Base-by-base conservation (phyloP, 768 basidiomycete species). In the Lyophyllum semitale region DNA sequence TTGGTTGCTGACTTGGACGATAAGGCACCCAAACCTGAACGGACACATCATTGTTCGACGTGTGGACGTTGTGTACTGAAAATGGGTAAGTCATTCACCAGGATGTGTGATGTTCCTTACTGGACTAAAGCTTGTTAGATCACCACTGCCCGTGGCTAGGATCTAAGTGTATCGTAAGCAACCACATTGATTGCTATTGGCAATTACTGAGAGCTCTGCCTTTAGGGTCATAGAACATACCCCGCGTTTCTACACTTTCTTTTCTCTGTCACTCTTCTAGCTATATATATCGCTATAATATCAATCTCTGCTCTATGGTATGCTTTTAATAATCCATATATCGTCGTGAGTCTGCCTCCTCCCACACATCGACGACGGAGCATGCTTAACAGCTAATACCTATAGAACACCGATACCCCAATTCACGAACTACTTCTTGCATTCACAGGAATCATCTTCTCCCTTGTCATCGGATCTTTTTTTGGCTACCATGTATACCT, bases 71-170 rank as follows among this genome's bases (percentile, higher is more conserved):
- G 92, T 65, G 87, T 93, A 11, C 71, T 93, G 35, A 93, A 92
- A 72, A 87, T 92, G 88, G 91, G 91, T 91, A 48, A 53, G 85
- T 70, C n/a, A 5, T 9, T 22, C 27, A 12, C 8, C 32, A 22
- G 27, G 4, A 49, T 48, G 22, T 6, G 22, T 25, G 8, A 48
- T 48, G 2, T 26, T 17, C 33, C 4, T 23, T 18, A 15, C 37
- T 38, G 15, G 26, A 27, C 59, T 27, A 58, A 42, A 15, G 13
- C 29, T 11, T 49, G 7, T 23, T 61, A 93, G 91, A 94, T 67
- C 92, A 93, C 63, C 92, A 94, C 63, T 94, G 91, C 65, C 88
- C 87, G 6, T 94, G 91, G 91, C 72, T 93, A 22, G 91, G 85
- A 33, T 72, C 78, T 43, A 87, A 78, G 66, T 94, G 91, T 68